phyloP scores from a whole-genome alignment of 805 yeast species.

The Ogataea pilisensis region DNA sequence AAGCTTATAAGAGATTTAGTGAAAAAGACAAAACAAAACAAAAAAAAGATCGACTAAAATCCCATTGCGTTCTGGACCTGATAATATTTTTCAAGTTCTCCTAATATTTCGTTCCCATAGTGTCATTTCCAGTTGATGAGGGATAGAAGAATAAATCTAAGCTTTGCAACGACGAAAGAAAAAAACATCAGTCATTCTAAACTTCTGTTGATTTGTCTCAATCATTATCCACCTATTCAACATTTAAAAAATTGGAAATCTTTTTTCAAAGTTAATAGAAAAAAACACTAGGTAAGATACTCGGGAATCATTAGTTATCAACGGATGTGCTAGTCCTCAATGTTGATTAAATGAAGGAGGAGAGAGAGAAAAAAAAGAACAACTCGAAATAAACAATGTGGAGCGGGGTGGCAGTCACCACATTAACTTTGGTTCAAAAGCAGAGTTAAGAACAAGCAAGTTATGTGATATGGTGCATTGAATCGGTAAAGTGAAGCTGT shows the following conservation, averaged over 20 bases:
- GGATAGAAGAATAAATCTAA: not conserved
- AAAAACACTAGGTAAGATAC: too few relatives aligned
- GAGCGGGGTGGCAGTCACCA: conserved; percentile 17
- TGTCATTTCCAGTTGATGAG: not conserved
- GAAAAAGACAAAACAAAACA: too few relatives aligned
- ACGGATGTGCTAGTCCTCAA: too few relatives aligned
- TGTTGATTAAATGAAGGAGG: too few relatives aligned
- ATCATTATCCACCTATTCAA: too few relatives aligned
- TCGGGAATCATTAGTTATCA: not conserved
- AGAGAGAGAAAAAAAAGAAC: not conserved
- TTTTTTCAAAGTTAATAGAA: too few relatives aligned
- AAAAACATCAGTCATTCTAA: too few relatives aligned
- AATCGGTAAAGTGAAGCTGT: not conserved
- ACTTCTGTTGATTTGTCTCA: too few relatives aligned
- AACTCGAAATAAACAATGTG: conserved; percentile 2
- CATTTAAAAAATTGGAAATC: too few relatives aligned
- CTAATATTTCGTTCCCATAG: too few relatives aligned
- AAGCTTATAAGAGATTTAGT: conserved; percentile 4
- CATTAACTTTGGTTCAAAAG: conserved; percentile 6
- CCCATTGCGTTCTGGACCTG: conserved; percentile 4
- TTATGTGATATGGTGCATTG: conserved; percentile 18
- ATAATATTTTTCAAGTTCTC: not conserved
- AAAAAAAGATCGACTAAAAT: not conserved
- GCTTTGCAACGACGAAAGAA: not conserved
- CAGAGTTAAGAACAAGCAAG: conserved; percentile 1